Conservation (phyloP, 148 eudicot genomes). For the Chenopodium quinoa region DNA sequence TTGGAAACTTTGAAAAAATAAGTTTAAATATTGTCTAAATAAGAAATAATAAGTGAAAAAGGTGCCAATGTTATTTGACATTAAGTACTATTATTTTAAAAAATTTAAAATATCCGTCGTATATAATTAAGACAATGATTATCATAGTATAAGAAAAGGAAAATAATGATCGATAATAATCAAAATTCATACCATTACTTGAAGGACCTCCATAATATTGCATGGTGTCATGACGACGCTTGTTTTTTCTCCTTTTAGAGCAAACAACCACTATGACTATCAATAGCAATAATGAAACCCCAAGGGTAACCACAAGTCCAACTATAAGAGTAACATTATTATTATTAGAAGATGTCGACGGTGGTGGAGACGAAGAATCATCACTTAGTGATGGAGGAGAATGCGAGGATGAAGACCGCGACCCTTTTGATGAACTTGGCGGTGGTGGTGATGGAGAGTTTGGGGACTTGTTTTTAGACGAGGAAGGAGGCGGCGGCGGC, state of each 20-base stretch:
- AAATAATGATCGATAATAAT: too few species aligned
- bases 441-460: slow-evolving; percentile 30
- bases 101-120: too few species aligned
- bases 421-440: slow-evolving; percentile 15
- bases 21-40: too few species aligned
- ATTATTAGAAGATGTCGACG: slow-evolving; percentile 22
- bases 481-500: slow-evolving; percentile 32
- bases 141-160: too few species aligned
- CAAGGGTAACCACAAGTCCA: slow-evolving; percentile 46
- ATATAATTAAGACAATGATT: not conserved
- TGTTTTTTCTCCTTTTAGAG: slow-evolving; percentile 34
- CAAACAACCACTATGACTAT: slow-evolving; percentile 32
- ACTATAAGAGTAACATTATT: slow-evolving; percentile 28
- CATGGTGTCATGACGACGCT: slow-evolving; percentile 25
- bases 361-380: slow-evolving; percentile 19
- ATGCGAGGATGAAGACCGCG: slow-evolving; percentile 27
- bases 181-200: slow-evolving; percentile 21
- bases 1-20: too few species aligned
- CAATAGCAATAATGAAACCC: slow-evolving; percentile 36
- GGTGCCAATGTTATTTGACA: too few species aligned
- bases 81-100: too few species aligned
- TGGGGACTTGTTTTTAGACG: slow-evolving; percentile 17
- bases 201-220: slow-evolving; percentile 37
- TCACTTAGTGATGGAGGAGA: slow-evolving; percentile 17
- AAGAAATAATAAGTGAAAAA: too few species aligned